Evolutionary conservation across 768 basidiomycete species (phyloP).

Genomic region (Coprinopsis marcescibilis): DNA sequence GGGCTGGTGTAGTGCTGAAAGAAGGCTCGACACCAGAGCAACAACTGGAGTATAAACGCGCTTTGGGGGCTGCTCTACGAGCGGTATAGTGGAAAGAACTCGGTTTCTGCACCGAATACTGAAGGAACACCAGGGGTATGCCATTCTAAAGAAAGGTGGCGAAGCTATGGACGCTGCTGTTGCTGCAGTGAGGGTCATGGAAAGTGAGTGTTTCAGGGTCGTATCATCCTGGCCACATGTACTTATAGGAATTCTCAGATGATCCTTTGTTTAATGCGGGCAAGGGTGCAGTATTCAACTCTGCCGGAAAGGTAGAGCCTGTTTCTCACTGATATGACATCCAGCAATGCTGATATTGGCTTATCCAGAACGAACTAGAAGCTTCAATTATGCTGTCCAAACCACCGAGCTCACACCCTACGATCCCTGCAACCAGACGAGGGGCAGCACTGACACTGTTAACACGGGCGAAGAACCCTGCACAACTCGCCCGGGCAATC

Average conservation of each 20-base stretch:
- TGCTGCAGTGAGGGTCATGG: conserved; percentile 67
- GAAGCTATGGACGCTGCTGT: conserved; percentile 82
- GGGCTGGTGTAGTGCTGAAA: conserved; percentile 66
- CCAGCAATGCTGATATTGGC: background rate
- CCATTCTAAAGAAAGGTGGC: conserved; percentile 58
- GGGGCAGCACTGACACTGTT: conserved; percentile 63
- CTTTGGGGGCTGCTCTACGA: conserved; percentile 46
- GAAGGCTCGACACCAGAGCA: conserved; percentile 54
- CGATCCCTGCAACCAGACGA: conserved; percentile 53
- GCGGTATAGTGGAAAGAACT: too few species aligned
- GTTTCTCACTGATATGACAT: background rate
- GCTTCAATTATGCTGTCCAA: conserved; percentile 76
- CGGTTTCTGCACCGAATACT: too few species aligned
- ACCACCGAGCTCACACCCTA: conserved; percentile 60
- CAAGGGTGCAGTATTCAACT: conserved; percentile 80
- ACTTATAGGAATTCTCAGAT: conserved; percentile 35
- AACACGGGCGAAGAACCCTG: conserved; percentile 66
- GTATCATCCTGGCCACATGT: background rate
- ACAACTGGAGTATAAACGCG: conserved; percentile 50
- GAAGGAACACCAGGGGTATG: conserved; percentile 61
- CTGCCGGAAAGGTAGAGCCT: conserved; percentile 60
- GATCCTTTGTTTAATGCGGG: conserved; percentile 74
- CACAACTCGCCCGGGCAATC: conserved; percentile 59
- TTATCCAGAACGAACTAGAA: conserved; percentile 70
- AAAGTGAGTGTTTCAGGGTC: conserved; percentile 45